phyloP scores from a whole-genome alignment of 768 basidiomycete species.

The Symmetrospora coprosmae region DNA sequence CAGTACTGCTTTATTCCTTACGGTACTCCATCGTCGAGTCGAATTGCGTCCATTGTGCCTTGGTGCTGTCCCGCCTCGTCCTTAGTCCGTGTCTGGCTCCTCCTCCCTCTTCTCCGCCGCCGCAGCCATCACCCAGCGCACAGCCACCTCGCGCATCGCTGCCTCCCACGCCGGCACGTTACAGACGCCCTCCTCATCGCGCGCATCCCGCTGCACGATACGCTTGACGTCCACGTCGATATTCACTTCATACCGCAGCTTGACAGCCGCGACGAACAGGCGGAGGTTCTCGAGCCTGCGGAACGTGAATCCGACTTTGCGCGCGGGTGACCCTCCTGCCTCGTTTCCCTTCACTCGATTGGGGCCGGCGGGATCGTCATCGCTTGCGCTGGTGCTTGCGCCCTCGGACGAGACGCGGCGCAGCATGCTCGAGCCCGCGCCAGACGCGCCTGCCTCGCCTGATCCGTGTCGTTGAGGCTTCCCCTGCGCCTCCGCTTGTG shows the following conservation, averaged over 20 bases:
- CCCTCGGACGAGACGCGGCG: no score
- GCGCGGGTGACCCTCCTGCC: constrained; percentile 42
- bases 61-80: no score
- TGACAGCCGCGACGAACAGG: constrained; percentile 75
- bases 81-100: constrained; percentile 10
- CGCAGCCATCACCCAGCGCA: constrained; percentile 55
- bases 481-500: constrained; percentile 38
- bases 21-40: no score
- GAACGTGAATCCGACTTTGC: constrained; percentile 61
- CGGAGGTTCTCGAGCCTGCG: constrained; percentile 70
- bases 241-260: constrained; percentile 63
- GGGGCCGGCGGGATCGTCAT: constrained; percentile 68
- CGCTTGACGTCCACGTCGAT: constrained; percentile 61
- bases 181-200: constrained; percentile 55
- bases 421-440: no score
- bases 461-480: constrained; percentile 33
- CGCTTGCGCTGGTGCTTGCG: no score
- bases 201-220: no score
- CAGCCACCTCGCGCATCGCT: constrained; percentile 54
- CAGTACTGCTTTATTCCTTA: no score
- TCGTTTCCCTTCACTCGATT: constrained; percentile 33
- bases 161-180: no score
- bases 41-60: no score
- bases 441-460: no score
- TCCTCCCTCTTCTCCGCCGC: constrained; percentile 48